Conservation (phyloP, 768 basidiomycete species). For the Inosperma sp. region DNA sequence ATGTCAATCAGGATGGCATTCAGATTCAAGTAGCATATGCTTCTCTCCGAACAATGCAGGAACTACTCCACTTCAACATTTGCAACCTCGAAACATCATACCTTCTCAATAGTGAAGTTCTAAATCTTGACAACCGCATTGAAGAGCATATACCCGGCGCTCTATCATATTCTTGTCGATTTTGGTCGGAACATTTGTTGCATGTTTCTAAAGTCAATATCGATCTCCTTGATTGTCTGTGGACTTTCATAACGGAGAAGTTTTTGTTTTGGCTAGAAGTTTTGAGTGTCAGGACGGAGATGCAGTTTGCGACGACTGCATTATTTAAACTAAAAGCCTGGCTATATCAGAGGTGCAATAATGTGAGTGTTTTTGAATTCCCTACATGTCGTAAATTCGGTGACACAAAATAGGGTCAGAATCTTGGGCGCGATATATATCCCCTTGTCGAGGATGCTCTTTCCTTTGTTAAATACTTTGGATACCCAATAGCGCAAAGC, state of each 20-base stretch:
- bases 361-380: neutral
- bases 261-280: conserved; percentile 33
- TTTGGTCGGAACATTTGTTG: conserved; percentile 28
- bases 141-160: conserved; percentile 20
- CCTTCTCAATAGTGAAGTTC: conserved; percentile 24
- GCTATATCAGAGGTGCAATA: neutral
- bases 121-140: conserved; percentile 19
- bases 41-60: conserved; percentile 26
- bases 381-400: neutral
- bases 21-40: conserved; percentile 18
- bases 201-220: neutral
- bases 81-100: conserved; percentile 29
- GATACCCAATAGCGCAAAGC: conserved; percentile 25
- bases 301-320: neutral
- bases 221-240: conserved; percentile 14
- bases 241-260: conserved; percentile 19
- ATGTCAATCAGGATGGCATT: conserved; percentile 9
- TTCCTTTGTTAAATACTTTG: conserved; percentile 30
- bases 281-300: conserved; percentile 19
- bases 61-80: conserved; percentile 32
- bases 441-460: conserved; percentile 19
- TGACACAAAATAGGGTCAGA: neutral
- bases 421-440: neutral
- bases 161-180: conserved; percentile 28
- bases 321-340: neutral